These are phyloP conservation scores for Ambrosiella beaveri DNA, from an alignment of 2,329 filamentous ascomycete species.

Conservation along the genomic window DNA sequence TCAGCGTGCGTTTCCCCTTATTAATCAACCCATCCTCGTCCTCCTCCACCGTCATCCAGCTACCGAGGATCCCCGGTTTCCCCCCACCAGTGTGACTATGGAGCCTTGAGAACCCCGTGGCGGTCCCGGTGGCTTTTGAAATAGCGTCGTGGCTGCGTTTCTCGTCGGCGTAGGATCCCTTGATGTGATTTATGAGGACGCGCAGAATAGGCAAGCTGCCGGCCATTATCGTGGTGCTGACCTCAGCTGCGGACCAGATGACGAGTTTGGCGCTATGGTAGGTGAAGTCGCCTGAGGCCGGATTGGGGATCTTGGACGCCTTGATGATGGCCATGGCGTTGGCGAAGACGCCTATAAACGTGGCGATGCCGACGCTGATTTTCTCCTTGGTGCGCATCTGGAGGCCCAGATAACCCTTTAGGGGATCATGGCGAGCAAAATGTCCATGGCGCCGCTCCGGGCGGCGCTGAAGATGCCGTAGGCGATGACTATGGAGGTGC, in stretches of 20 bases:
- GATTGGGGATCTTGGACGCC: conserved; percentile 17
- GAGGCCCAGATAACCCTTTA: conserved; percentile 25
- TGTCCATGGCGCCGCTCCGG: conserved; percentile 24
- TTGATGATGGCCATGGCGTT: conserved; percentile 20
- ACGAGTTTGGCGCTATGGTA: conserved; percentile 15
- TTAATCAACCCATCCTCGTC: conserved; percentile 9
- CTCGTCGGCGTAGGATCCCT: conserved; percentile 12
- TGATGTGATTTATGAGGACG: conserved; percentile 13
- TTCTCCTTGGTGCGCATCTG: conserved; percentile 25
- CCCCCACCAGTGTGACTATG: neutral
- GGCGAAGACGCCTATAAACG: conserved; percentile 26
- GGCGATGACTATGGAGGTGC: neutral
- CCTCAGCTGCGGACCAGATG: conserved; percentile 15
- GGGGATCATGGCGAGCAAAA: conserved; percentile 24
- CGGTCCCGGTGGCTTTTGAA: neutral
- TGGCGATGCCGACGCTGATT: conserved; percentile 24
- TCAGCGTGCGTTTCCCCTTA: neutral
- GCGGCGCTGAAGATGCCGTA: conserved; percentile 15
- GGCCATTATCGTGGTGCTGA: conserved; percentile 15
- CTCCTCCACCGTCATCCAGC: neutral
- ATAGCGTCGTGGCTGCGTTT: conserved; percentile 2
- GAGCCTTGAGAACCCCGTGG: neutral
- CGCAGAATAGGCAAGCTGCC: conserved; percentile 16
- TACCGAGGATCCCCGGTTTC: neutral
- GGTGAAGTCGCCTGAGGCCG: conserved; percentile 15